Percentiles rank a stretch among this genome's conserved stretches.
Evolutionary conservation across 2,329 filamentous ascomycete genomes (phyloP).

Genomic region (Colletotrichum falcatum): DNA sequence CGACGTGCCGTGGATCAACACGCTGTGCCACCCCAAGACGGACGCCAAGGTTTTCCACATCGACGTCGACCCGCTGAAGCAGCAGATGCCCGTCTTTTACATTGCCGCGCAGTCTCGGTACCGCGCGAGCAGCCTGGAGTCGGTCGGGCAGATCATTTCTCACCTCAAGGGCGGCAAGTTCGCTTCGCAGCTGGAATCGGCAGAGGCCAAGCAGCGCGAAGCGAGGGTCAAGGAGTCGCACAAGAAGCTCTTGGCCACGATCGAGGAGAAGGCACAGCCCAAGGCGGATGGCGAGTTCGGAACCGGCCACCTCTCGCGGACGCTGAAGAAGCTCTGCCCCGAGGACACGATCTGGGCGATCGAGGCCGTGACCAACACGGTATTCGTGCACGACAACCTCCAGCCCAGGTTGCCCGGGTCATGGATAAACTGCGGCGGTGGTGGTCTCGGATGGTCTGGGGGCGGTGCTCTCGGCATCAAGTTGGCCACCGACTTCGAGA

Average conservation of each 20-base stretch:
- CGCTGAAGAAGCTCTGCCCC: constrained; percentile 50
- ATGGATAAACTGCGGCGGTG: constrained; percentile 86
- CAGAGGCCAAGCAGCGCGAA: constrained; percentile 58
- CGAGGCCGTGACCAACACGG: constrained; percentile 81
- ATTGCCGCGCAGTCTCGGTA: constrained; percentile 74
- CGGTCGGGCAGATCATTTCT: constrained; percentile 76
- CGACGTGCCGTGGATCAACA: constrained; percentile 95
- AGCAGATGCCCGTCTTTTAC: constrained; percentile 81
- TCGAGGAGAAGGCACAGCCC: constrained; percentile 68
- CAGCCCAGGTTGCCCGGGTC: constrained; percentile 75
- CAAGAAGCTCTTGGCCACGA: constrained; percentile 67
- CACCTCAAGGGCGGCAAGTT: constrained; percentile 64
- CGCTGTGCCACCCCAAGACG: constrained; percentile 68
- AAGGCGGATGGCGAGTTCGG: constrained; percentile 65
- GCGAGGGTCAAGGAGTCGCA: constrained; percentile 69
- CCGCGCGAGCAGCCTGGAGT: constrained; percentile 71
- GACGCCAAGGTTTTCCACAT: constrained; percentile 71
- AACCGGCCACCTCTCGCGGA: constrained; percentile 54
- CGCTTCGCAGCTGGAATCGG: constrained; percentile 52
- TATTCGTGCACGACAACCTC: constrained; percentile 77
- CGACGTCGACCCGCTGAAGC: constrained; percentile 75
- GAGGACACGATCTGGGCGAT: constrained; percentile 77
- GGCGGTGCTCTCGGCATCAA: constrained; percentile 82
- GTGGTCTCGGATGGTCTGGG: constrained; percentile 84
- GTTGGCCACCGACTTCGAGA: constrained; percentile 66